These are phyloP conservation scores for Kodamaea derodonti DNA, from an alignment of 1,139 yeast genomes.

Conservation along the genomic window DNA sequence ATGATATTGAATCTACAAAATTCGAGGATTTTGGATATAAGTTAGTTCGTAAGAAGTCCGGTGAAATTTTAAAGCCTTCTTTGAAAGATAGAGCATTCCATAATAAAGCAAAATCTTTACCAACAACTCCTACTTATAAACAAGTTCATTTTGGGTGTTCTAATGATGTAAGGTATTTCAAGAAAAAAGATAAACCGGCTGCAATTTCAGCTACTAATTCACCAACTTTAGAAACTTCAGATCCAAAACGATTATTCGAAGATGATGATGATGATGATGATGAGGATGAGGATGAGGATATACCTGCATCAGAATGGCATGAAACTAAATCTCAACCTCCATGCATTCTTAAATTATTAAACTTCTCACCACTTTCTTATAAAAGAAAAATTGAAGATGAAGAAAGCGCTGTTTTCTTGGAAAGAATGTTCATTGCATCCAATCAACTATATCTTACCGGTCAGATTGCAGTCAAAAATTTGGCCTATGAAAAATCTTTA, in stretches of 20 bases:
- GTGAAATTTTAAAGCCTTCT: conserved; percentile 75
- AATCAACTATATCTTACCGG: conserved; percentile 62
- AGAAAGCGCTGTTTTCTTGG: conserved; percentile 53
- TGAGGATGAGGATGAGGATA: conserved; percentile 15
- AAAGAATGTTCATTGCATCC: conserved; percentile 56
- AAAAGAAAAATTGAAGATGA: conserved; percentile 35
- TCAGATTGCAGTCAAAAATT: conserved; percentile 67
- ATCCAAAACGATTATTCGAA: conserved; percentile 8
- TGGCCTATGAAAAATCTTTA: conserved; percentile 61
- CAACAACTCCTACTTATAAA: conserved; percentile 69
- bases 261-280: conserved; percentile 15
- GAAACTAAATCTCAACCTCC: conserved; percentile 8
- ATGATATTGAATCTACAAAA: conserved; percentile 4
- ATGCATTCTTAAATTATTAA: conserved; percentile 52
- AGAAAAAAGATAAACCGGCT: conserved; percentile 66
- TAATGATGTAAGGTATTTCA: conserved; percentile 66
- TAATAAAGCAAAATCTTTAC: conserved; percentile 53
- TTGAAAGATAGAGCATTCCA: conserved; percentile 35
- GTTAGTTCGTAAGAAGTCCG: conserved; percentile 69
- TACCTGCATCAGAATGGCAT: conserved; percentile 20
- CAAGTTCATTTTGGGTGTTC: conserved; percentile 75
- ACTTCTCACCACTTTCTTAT: conserved; percentile 42
- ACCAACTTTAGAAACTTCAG: conserved; percentile 39
- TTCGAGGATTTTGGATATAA: conserved; percentile 9
- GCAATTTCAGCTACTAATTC: conserved; percentile 69